Base-by-base conservation (phyloP, 2,329 filamentous ascomycete genomes). In the Huntiella omanensis region DNA sequence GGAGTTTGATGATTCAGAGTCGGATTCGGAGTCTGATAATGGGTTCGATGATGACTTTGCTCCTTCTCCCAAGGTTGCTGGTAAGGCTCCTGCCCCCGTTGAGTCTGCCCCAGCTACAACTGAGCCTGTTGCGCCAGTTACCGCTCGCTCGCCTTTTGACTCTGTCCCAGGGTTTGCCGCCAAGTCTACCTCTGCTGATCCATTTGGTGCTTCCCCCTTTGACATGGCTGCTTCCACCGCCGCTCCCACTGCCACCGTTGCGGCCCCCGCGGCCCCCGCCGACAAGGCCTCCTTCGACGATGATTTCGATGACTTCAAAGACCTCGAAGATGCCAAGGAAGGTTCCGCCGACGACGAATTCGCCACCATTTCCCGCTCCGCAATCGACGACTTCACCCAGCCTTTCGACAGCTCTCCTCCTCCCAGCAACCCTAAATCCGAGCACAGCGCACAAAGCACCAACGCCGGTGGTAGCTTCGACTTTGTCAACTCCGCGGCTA, bases 11-110 rank as follows among this genome's bases (percentile, higher is more conserved):
- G 83, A 88, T 17, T 80, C 83, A 15, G 80, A 92, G n/a, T 87
- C 82, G 28, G 85, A 92, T 49, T 80, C 79, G 28, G 80, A 77
- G 46, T 82, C 75, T 50, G 83, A 84, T 41, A 73, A 74, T 42
- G 85, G 87, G 0, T 96, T 96, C 57, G 88, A 92, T 43, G 91
- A 98, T 57, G 80, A 95, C 60, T 96, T 96, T 58, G 79, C 82
- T 0, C 76, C 83, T 11, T 71, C 73, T 2, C 71, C 70, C 4
- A 66, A 68, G 36, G 41, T 11, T 51, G 52, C 52, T 28, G 50
- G 54, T 45, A 52, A 53, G 50, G 60, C 56, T 55, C 10, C 40
- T 33, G 51, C 56, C 4, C 13, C 55, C 51, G 37, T 15, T 33
- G 46, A 28, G 54, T 56, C 16, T 55, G 57, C 11, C 52, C 54